Evolutionary conservation across 768 basidiomycete species (phyloP).

Genomic region (Ephemerocybe angulata): DNA sequence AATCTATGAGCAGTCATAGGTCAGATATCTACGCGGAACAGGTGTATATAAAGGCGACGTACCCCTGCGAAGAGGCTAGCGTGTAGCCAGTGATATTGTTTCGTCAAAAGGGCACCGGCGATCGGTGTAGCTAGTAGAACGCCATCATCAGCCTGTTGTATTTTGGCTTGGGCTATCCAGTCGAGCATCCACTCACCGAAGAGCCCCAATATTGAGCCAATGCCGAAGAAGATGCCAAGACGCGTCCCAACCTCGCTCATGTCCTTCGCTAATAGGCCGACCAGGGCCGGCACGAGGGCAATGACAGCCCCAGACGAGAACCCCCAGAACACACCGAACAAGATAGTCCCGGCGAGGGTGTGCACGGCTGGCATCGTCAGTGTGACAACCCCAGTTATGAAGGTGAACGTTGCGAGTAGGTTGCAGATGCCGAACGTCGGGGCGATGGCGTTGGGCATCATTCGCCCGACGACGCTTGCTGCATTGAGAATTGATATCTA

Average conservation of each 20-base stretch:
- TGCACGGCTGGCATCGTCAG: slow-evolving; percentile 40
- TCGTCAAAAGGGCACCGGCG: slow-evolving; percentile 47
- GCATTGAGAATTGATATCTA: slow-evolving; percentile 57
- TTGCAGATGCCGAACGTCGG: slow-evolving; percentile 41
- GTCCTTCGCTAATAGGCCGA: slow-evolving; percentile 36
- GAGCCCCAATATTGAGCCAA: slow-evolving; percentile 34
- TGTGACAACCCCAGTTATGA: slow-evolving; percentile 32
- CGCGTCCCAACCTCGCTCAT: slow-evolving; percentile 45
- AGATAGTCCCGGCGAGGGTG: slow-evolving; percentile 28
- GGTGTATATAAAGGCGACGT: slow-evolving; percentile 6
- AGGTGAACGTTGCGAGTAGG: slow-evolving; percentile 33
- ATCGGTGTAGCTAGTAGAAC: slow-evolving; percentile 39
- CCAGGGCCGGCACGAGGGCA: slow-evolving; percentile 26
- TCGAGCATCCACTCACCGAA: slow-evolving; percentile 41
- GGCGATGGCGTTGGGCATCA: slow-evolving; percentile 43
- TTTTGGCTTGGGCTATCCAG: no score
- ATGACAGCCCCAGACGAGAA: slow-evolving; percentile 43
- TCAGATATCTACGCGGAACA: not conserved
- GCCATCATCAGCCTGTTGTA: not conserved
- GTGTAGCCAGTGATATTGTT: slow-evolving; percentile 40
- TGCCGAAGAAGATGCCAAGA: slow-evolving; percentile 42
- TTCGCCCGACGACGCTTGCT: slow-evolving; percentile 47
- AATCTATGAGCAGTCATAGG: slow-evolving; percentile 8
- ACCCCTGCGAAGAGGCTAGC: slow-evolving; percentile 40
- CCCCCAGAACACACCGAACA: slow-evolving; percentile 42